Conservation (phyloP, 2,329 filamentous ascomycete species). For the Diaporthe ilicicola region DNA sequence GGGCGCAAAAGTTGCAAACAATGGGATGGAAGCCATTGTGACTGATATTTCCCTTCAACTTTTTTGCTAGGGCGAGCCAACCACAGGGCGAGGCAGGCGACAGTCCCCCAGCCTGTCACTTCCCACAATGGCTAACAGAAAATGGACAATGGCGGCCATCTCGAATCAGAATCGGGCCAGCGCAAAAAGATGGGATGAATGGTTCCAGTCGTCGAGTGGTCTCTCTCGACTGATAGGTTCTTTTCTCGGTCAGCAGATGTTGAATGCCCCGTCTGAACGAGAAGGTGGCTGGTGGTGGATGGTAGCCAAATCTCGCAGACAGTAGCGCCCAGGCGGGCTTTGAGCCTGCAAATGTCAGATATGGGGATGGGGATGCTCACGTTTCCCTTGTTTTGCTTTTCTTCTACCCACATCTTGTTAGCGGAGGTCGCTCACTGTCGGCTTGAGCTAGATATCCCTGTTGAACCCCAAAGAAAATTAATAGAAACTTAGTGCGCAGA, state of each 20-base stretch:
- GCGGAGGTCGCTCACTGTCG: too few relatives aligned
- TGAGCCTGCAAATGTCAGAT: not conserved
- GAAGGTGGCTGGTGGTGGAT: not conserved
- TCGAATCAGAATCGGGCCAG: not conserved
- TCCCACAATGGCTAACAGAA: not conserved
- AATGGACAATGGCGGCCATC: not conserved
- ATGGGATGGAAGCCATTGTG: conserved; percentile 9
- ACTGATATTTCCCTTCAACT: not conserved
- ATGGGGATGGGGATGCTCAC: not conserved
- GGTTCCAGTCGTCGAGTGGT: not conserved
- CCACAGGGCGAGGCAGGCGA: not conserved
- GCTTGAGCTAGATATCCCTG: too few relatives aligned
- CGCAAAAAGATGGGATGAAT: not conserved
- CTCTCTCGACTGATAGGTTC: not conserved
- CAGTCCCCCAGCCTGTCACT: not conserved
- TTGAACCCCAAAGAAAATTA: too few relatives aligned
- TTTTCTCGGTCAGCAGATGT: not conserved
- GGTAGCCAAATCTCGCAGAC: not conserved
- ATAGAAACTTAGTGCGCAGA: too few relatives aligned
- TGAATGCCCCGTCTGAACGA: not conserved
- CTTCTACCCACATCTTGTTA: not conserved
- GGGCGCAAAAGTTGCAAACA: not conserved
- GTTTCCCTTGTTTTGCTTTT: not conserved
- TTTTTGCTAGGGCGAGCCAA: not conserved
- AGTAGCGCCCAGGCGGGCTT: not conserved